phyloP scores from a whole-genome alignment of 768 basidiomycete genomes.

The Termitomyces sp. region DNA sequence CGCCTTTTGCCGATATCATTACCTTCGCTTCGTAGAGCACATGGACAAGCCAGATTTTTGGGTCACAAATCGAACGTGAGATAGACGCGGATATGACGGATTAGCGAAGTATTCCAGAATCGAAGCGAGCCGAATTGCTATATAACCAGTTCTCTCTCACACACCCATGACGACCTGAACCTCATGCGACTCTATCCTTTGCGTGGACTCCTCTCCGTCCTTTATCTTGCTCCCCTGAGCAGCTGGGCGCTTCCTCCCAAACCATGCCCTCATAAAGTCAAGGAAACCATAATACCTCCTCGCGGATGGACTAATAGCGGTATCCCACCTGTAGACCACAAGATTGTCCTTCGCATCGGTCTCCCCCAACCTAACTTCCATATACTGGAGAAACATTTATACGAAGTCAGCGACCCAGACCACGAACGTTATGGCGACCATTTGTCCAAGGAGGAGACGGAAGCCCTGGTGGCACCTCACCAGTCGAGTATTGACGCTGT shows the following conservation, averaged over 20 bases:
- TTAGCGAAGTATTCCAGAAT: background rate
- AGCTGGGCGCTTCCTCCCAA: conserved; percentile 6
- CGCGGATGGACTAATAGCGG: conserved; percentile 43
- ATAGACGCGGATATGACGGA: background rate
- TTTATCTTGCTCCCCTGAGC: conserved; percentile 5
- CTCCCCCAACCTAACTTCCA: conserved; percentile 51
- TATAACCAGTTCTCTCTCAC: background rate
- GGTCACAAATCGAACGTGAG: background rate
- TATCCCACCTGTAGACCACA: conserved; percentile 39
- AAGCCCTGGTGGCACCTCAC: conserved; percentile 56
- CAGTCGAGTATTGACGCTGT: conserved; percentile 50
- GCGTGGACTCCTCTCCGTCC: conserved; percentile 7
- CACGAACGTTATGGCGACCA: conserved; percentile 53
- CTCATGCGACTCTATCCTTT: conserved; percentile 10
- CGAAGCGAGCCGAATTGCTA: background rate
- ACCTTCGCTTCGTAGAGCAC: background rate
- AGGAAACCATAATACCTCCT: conserved; percentile 29
- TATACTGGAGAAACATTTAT: conserved; percentile 47
- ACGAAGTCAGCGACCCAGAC: conserved; percentile 55
- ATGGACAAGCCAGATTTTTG: background rate
- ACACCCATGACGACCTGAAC: background rate
- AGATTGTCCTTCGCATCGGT: conserved; percentile 55
- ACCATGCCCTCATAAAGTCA: conserved; percentile 13
- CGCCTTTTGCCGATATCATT: background rate
- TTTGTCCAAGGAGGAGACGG: conserved; percentile 64